phyloP scores from a whole-genome alignment of 2,329 filamentous ascomycete genomes.

The Monosporascus cannonballus region DNA sequence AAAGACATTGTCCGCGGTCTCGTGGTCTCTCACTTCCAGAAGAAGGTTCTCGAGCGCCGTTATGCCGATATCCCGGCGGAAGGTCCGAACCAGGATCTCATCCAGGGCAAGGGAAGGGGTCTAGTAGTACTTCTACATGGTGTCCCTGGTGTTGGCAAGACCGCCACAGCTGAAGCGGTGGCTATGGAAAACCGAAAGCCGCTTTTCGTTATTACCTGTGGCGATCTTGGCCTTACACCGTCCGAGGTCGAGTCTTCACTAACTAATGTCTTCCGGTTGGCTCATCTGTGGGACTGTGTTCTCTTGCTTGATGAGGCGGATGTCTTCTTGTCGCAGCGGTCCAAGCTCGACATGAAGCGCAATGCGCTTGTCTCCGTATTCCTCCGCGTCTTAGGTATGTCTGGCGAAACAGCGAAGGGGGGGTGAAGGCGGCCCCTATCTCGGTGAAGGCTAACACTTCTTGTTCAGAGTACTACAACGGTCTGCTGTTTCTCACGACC shows the following conservation, averaged over 20 bases:
- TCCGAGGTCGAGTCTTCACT: slow-evolving; percentile 34
- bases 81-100: slow-evolving; percentile 31
- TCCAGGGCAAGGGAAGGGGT: slow-evolving; percentile 39
- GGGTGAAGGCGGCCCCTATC: too few species aligned
- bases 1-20: slow-evolving; percentile 34
- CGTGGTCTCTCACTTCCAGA: slow-evolving; percentile 35
- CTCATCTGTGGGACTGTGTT: slow-evolving; percentile 27
- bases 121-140: slow-evolving; percentile 40
- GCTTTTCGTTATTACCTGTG: slow-evolving; percentile 43
- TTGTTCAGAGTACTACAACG: slow-evolving; percentile 26
- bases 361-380: slow-evolving; percentile 32
- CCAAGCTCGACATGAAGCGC: slow-evolving; percentile 25
- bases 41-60: slow-evolving; percentile 30
- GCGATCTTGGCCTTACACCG: slow-evolving; percentile 38
- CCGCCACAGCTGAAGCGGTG: slow-evolving; percentile 38
- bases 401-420: too few species aligned
- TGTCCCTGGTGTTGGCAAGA: slow-evolving; percentile 43
- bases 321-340: slow-evolving; percentile 22
- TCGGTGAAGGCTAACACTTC: too few species aligned
- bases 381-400: slow-evolving; percentile 24
- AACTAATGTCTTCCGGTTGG: slow-evolving; percentile 36
- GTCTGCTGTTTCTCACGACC: slow-evolving; percentile 37
- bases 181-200: slow-evolving; percentile 36
- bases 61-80: slow-evolving; percentile 21
- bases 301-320: slow-evolving; percentile 24